Evolutionary conservation across 2,329 filamentous ascomycete genomes (phyloP).

Genomic region (Emergomyces africanus): DNA sequence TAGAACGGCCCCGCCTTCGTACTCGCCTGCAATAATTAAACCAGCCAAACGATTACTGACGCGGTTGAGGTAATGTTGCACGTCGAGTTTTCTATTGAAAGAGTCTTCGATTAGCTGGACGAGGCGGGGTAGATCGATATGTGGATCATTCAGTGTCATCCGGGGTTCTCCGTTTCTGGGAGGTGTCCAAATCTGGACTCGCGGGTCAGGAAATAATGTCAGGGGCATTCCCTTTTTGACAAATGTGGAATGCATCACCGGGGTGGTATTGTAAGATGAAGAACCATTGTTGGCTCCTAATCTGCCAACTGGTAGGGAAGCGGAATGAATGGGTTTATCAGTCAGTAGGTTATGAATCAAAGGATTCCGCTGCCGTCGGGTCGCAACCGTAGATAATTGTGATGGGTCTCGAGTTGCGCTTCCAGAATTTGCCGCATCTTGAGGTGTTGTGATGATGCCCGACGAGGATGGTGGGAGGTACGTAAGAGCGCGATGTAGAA

Average conservation of each 20-base stretch:
- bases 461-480: constrained; percentile 76
- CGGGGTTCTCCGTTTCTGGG: constrained; percentile 46
- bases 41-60: constrained; percentile 73
- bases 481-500: constrained; percentile 57
- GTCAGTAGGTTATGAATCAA: constrained; percentile 93
- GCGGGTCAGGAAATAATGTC: constrained; percentile 64
- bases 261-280: constrained; percentile 21
- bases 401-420: constrained; percentile 16
- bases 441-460: constrained; percentile 74
- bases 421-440: constrained; percentile 58
- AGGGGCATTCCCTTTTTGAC: constrained; percentile 86
- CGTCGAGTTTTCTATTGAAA: constrained; percentile 72
- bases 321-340: constrained; percentile 84
- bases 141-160: constrained; percentile 62
- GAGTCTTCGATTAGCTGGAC: constrained; percentile 87
- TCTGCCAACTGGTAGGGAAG: constrained; percentile 67
- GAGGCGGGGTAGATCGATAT: constrained; percentile 70
- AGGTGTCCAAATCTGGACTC: constrained; percentile 52
- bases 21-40: constrained; percentile 88
- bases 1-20: constrained; percentile 87
- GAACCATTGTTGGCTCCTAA: constrained; percentile 32
- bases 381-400: constrained; percentile 38
- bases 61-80: constrained; percentile 68
- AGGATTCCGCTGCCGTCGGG: constrained; percentile 59
- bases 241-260: constrained; percentile 56